Base-by-base conservation (phyloP, 2,329 filamentous ascomycete species). In the Graphiopsis chlorocephala region DNA sequence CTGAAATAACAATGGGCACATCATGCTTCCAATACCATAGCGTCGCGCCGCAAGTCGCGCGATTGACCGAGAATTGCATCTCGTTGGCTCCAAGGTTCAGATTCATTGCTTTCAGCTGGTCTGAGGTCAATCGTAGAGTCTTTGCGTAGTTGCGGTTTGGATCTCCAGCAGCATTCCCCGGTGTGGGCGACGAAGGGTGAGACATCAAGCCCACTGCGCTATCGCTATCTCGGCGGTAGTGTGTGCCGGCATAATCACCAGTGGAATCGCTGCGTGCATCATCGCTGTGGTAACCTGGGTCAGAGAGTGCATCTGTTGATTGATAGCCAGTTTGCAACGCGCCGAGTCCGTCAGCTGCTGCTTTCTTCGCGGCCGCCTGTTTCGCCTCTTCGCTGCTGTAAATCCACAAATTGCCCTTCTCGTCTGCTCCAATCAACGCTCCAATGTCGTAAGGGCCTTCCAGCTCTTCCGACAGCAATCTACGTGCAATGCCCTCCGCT, bases 371-470 rank as follows among this genome's bases (percentile, higher is more conserved):
- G 33, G 94, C 94, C 7, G 91, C 90, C 72, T 95, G 90, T 74
- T 97, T 98, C 26, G 95, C 93, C 74, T 97, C 93, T 77, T 98
- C 93, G 72, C 93, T 98, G 79, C 93, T 95, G 80, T 99, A 99
- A 70, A 99, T 98, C 94, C 95, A 98, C n/a, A 99, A 83, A 72
- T 99, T 99, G 7, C 95, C 95, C 66, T 95, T 88, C 73, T 96
- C 93, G 74, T 99, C 95, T 52, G 95, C 94, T 14, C 93, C 95
- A 71, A 99, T 97, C 31, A 99, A 83, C 1, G 94, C 90, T 6
- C 95, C 95, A 71, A 99, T 96, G 75, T 99, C 95, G 76, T 97
- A 97, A 74, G 94, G 93, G 25, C 93, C 95, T 72, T 97, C 91
- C 15, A 98, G 80, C 78, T 98, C 94, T 74, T 99, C 93, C 0